Evolutionary conservation across 768 basidiomycete genomes (phyloP), one percentile per base, ranked within the genome.

Genomic region (Rossbeevera mucosa): DNA sequence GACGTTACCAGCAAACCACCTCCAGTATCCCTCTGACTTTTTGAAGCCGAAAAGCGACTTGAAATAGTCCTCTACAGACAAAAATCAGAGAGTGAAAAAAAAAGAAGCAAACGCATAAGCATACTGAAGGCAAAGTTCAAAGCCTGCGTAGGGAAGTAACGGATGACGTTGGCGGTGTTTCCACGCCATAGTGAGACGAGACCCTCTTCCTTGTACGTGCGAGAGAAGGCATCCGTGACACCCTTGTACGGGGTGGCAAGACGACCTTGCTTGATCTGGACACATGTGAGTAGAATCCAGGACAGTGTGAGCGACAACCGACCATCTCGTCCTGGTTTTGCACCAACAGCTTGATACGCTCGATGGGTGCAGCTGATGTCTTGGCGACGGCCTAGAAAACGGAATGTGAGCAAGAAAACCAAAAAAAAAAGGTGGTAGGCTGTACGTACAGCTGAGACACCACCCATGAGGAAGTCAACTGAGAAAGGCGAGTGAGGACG

Each of bases 291-390:
- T 18, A 31, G 5, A 8, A 48, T 40, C 40, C 30, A 48, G n/a
- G 40, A 7, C n/a, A 9, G 41, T 16, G 44, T 0, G 26, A 9
- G 22, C 12, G n/a, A 70, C 75, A n/a, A 70, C 75, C 3, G n/a
- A 85, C 88, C 96, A 98, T 99, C 80, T 98, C 96, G 83, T 94
- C 95, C 85, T 98, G 95, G 78, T 96, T 97, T 77, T 97, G 92
- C 55, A 95, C 88, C 71, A 95, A 76, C 66, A 98, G 86, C 81
- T 99, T 99, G 76, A 99, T 95, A 70, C 96, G 94, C 84, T 98
- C 96, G 67, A 99, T 99, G 75, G 96, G 96, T 59, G 96, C 96
- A 64, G 96, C 96, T 60, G 89, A 90, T 61, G 96, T 98, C 84
- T 99, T 99, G 51, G 96, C 89, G 72, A 98, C 91, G 63, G 96